phyloP scores from a whole-genome alignment of 331 rosid species.

The Rosa hybrid region DNA sequence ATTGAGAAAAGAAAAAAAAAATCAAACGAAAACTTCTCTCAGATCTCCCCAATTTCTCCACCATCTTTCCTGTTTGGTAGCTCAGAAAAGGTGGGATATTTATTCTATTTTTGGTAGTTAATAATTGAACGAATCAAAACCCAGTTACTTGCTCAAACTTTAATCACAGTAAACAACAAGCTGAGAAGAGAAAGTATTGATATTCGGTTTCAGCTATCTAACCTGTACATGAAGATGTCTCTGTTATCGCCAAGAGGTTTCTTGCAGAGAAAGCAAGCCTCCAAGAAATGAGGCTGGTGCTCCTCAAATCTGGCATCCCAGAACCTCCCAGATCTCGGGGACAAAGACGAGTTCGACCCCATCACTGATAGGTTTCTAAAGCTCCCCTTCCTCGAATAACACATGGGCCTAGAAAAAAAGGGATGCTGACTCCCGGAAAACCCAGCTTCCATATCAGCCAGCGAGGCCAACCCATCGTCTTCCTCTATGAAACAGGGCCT shows the following conservation, averaged over 20 bases:
- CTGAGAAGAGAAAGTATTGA: neutral
- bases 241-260: slow-evolving; percentile 57
- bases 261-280: slow-evolving; percentile 79
- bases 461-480: slow-evolving; percentile 52
- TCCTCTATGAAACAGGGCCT: slow-evolving; percentile 72
- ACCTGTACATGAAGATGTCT: slow-evolving; percentile 99
- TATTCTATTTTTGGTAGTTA: neutral
- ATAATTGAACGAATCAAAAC: neutral
- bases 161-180: neutral
- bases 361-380: neutral
- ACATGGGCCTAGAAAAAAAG: slow-evolving; percentile 49
- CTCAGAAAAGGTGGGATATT: neutral
- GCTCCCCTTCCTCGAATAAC: slow-evolving; percentile 34
- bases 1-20: no score
- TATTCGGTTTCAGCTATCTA: neutral
- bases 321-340: slow-evolving; percentile 62
- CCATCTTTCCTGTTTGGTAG: neutral
- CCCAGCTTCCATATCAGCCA: slow-evolving; percentile 60
- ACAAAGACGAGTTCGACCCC: slow-evolving; percentile 9
- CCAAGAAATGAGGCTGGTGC: slow-evolving; percentile 80
- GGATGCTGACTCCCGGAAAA: slow-evolving; percentile 43
- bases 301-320: slow-evolving; percentile 78
- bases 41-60: neutral
- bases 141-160: neutral
- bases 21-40: neutral